Percentiles rank a stretch among this genome's conserved stretches.
phyloP scores from a whole-genome alignment of 176 grass and related monocot species.

The Carex cristatella region DNA sequence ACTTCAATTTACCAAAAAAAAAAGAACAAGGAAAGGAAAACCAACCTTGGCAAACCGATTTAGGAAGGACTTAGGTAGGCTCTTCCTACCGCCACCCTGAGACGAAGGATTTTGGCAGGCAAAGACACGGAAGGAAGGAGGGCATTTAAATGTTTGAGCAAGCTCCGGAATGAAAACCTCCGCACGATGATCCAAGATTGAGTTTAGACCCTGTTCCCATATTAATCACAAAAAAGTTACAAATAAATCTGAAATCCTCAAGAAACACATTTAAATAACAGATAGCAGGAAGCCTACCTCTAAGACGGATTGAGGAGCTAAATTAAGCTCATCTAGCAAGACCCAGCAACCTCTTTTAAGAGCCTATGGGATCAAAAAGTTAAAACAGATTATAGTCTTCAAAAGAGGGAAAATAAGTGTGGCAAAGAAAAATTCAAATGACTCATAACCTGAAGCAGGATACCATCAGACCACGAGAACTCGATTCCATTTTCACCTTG shows the following conservation, averaged over 20 bases:
- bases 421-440: conserved; percentile 11
- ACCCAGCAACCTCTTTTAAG: conserved; percentile 93
- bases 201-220: conserved; percentile 58
- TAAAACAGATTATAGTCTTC: neutral
- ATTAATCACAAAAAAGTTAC: neutral
- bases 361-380: conserved; percentile 40
- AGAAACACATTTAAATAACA: neutral
- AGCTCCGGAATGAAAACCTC: conserved; percentile 98
- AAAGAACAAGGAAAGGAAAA: neutral
- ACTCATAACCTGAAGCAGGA: conserved; percentile 62
- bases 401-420: neutral
- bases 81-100: conserved; percentile 89
- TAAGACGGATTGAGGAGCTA: conserved; percentile 89
- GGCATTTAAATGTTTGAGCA: conserved; percentile 69
- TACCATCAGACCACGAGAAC: conserved; percentile 96
- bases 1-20: neutral
- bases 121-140: conserved; percentile 76
- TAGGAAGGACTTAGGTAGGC: conserved; percentile 83
- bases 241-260: neutral
- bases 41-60: conserved; percentile 90
- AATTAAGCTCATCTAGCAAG: conserved; percentile 96
- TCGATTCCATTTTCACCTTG: conserved; percentile 68
- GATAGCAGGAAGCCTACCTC: conserved; percentile 28
- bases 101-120: conserved; percentile 92
- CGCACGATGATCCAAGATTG: conserved; percentile 92